Conservation (phyloP, 2,329 filamentous ascomycete species). For the Gaeumannomyces tritici region DNA sequence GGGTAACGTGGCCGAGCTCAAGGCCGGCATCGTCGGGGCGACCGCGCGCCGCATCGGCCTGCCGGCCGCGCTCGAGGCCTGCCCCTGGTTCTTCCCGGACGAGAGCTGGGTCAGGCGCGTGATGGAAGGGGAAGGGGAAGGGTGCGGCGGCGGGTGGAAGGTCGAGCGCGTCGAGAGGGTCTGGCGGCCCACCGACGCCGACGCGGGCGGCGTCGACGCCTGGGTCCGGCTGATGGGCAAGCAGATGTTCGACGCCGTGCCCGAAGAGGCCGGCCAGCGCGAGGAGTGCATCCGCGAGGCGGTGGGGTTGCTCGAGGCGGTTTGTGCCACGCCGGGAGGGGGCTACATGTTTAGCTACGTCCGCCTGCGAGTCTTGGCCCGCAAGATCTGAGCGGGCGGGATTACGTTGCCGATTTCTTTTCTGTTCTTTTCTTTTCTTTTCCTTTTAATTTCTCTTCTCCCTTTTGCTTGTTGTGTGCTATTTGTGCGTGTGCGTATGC, state of each 20-base stretch:
- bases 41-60: conserved; percentile 42
- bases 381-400: conserved; percentile 9
- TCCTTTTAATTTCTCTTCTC: too few species aligned
- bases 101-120: conserved; percentile 43
- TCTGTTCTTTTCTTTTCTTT: too few species aligned
- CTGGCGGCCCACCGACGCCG: conserved; percentile 54
- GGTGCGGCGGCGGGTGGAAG: conserved; percentile 32
- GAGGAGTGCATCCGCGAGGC: conserved; percentile 45
- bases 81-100: conserved; percentile 67
- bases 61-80: conserved; percentile 33
- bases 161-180: conserved; percentile 49
- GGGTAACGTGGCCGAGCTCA: conserved; percentile 57
- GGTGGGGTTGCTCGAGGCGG: conserved; percentile 40
- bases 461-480: not conserved
- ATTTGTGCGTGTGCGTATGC: too few species aligned
- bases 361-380: conserved; percentile 18
- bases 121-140: conserved; percentile 16
- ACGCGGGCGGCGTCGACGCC: conserved; percentile 49
- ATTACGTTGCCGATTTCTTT: not conserved
- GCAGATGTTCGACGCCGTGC: conserved; percentile 44
- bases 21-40: conserved; percentile 44
- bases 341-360: conserved; percentile 47
- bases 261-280: conserved; percentile 26
- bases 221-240: conserved; percentile 59
- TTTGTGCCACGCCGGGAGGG: conserved; percentile 47